These are phyloP conservation scores for Coemansia sp. DNA, from an alignment of 192 early-diverging fungal genomes.

Conservation along the genomic window DNA sequence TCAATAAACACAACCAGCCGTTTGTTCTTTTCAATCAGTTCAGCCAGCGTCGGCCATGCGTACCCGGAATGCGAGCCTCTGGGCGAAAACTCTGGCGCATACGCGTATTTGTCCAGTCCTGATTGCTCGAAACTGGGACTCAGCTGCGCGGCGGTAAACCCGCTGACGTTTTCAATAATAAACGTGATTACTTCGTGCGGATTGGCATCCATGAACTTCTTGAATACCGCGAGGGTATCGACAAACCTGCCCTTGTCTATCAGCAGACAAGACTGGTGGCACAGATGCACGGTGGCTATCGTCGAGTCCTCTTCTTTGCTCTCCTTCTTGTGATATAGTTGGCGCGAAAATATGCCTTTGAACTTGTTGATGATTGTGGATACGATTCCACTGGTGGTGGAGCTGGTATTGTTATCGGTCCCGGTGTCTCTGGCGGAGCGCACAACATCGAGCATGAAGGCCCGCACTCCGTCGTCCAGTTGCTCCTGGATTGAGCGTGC, in stretches of 20 bases:
- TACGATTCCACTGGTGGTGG: neutral
- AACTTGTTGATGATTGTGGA: neutral
- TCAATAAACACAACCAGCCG: constrained; percentile 69
- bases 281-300: constrained; percentile 56
- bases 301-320: neutral
- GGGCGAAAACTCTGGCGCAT: constrained; percentile 46
- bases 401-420: neutral
- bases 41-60: constrained; percentile 68
- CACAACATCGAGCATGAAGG: constrained; percentile 69
- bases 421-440: neutral
- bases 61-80: constrained; percentile 17
- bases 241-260: constrained; percentile 64
- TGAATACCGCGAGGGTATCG: constrained; percentile 57
- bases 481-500: constrained; percentile 62
- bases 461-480: constrained; percentile 73
- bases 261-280: constrained; percentile 66
- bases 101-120: constrained; percentile 52
- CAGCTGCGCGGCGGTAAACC: constrained; percentile 53
- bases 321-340: neutral
- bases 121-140: constrained; percentile 56
- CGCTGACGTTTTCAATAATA: constrained; percentile 68
- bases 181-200: constrained; percentile 76
- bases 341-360: neutral
- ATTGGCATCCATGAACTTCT: constrained; percentile 63
- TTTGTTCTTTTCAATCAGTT: constrained; percentile 65